These are phyloP conservation scores for Boletus huronensis DNA, from an alignment of 768 basidiomycete species.

Conservation along the genomic window DNA sequence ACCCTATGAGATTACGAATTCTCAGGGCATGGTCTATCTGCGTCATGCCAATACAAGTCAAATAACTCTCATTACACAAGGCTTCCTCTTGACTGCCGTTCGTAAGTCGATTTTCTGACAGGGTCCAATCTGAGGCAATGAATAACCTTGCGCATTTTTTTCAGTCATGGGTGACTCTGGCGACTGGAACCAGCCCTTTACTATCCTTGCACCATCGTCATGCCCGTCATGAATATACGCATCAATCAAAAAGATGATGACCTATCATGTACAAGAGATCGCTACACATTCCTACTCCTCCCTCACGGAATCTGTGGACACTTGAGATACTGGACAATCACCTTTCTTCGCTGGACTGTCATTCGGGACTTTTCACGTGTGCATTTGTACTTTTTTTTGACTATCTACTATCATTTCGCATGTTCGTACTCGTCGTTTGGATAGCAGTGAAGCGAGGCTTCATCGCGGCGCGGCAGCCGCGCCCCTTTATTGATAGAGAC, in stretches of 20 bases:
- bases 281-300: background rate
- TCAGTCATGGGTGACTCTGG: constrained; percentile 56
- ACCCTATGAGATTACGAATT: constrained; percentile 49
- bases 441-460: background rate
- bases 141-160: background rate
- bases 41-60: constrained; percentile 33
- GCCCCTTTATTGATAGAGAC: background rate
- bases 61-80: constrained; percentile 35
- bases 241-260: constrained; percentile 14
- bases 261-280: constrained; percentile 9
- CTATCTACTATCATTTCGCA: constrained; percentile 1
- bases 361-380: constrained; percentile 13
- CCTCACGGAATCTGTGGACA: constrained; percentile 14
- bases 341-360: background rate
- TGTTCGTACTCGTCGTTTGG: constrained; percentile 5
- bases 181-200: constrained; percentile 44
- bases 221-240: constrained; percentile 8
- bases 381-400: constrained; percentile 5
- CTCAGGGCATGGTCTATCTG: constrained; percentile 40
- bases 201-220: constrained; percentile 31
- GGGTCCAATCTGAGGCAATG: background rate
- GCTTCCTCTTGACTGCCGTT: constrained; percentile 37
- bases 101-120: constrained; percentile 31
- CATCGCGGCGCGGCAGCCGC: too few relatives aligned
- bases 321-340: constrained; percentile 8